Base-by-base conservation (phyloP, 2,329 filamentous ascomycete genomes). In the Pestalotiopsis sp. region DNA sequence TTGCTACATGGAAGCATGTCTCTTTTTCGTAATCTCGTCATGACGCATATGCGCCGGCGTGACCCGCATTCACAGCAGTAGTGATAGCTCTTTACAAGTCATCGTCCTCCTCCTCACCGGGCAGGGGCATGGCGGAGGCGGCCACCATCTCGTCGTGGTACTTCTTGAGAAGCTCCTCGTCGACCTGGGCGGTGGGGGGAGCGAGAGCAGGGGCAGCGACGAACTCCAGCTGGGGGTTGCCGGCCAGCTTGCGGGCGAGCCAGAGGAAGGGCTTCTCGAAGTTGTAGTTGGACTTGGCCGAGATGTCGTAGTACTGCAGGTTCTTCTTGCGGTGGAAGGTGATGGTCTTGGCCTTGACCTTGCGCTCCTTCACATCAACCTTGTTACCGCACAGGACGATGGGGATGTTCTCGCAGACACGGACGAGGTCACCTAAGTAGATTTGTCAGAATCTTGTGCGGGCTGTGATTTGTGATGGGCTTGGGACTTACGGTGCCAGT, bases 301-400 rank as follows among this genome's bases (percentile, higher is more conserved):
- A 98, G 83, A 98, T 98, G 78, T 98, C 96, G 90, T 99, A 99
- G 91, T 98, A 99, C 87, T 99, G 96, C 66, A 99, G 92, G 87
- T 98, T 99, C 92, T 99, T 99, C 93, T 99, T 99, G 86, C 96
- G 94, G 90, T 99, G 96, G 93, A 99, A 99, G 75, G 96, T 99
- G 86, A 99, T 99, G 82, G 95, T 97, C 93, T 99, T 99, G 81
- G 96, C 96, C 92, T 99, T 99, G 82, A 99, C 96, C 88, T 99
- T 99, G 85, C 96, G 94, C 91, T 99, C 96, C 93, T 99, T 99
- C 74, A 99, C 96, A 80, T 99, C 95, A 83, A 99, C 95, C 91
- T 99, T 99, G 93, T 99, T 99, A 80, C 95, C 95, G 84, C 91
- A 94, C 74, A 99, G 93, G 78, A 98, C 96, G 80, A 99, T 98